Evolutionary conservation across 148 eudicot species (phyloP), one percentile per base, ranked within the genome.

Genomic region (Nepenthes mirabilis): DNA sequence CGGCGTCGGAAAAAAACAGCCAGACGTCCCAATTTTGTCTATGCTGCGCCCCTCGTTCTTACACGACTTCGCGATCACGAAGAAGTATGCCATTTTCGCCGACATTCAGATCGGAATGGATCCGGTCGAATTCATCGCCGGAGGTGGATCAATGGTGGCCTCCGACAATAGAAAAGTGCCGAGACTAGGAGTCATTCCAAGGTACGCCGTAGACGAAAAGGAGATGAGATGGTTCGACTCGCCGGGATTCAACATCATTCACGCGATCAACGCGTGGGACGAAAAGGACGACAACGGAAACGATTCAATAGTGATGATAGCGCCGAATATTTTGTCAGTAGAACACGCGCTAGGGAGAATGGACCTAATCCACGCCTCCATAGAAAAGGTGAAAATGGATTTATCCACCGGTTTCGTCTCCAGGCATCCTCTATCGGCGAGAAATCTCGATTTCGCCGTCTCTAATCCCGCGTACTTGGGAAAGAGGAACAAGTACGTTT

Each of bases 241-340:
- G 1, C 70, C 73, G 2, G 73, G 73, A 2, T 69, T 69, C 35
- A 74, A 69, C 52, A 47, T 64, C 9, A 34, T 74, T 9, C 77
- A 74, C 52, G 60, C 71, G 6, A 47, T 74, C 49, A 74, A 74
- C 33, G 73, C 73, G 6, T 74, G 77, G 77, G 77, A 69, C 6
- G 77, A 68, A 14, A 40, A 54, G 2, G 73, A 74, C 37, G 65
- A 50, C 1, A 32, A 23, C 1, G 55, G 61, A 5, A 11, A 57
- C 0, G 43, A 34, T 8, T 14, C 47, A 8, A 40, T 74, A 1
- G 60, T 60, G 2, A 47, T 65, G 7, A 52, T 74, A 0, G 73
- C 73, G 1, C 65, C 73, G 9, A 69, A 52, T 13, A 47, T 56
- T 1, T 10, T 51, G 35, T 52, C 43, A 33, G 36, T 49, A 11